These are phyloP conservation scores for Phytopythium montanum DNA, from an alignment of 352 stramenopile species.

Conservation along the genomic window DNA sequence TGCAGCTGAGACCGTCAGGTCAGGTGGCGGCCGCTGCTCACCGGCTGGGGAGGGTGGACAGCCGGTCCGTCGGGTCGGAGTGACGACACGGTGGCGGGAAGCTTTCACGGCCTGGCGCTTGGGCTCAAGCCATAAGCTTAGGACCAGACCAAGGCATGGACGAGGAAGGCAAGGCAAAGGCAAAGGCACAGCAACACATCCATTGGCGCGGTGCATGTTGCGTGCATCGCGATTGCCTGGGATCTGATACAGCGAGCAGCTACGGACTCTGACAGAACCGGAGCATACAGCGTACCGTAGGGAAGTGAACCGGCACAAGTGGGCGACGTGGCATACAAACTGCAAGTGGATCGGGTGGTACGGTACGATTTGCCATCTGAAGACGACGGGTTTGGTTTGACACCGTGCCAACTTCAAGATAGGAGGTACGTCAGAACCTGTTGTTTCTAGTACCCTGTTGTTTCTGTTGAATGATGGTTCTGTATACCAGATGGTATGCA, in stretches of 20 bases:
- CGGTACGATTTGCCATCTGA: not conserved
- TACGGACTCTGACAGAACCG: not conserved
- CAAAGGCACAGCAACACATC: not conserved
- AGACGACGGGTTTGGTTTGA: constrained; percentile 3
- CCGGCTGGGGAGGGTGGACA: not conserved
- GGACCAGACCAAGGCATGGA: no score
- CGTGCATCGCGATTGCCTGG: not conserved
- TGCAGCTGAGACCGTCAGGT: not conserved
- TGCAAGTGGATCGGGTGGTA: not conserved
- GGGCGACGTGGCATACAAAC: not conserved
- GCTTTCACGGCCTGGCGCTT: not conserved
- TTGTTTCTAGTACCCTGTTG: not conserved
- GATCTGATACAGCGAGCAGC: not conserved
- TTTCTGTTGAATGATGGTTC: not conserved
- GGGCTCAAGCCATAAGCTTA: not conserved
- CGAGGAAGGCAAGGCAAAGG: no score
- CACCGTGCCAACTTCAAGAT: not conserved
- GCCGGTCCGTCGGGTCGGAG: no score
- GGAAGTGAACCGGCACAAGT: not conserved
- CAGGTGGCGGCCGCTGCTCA: no score
- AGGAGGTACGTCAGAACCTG: not conserved
- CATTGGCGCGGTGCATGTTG: not conserved
- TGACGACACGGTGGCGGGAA: constrained; percentile 1
- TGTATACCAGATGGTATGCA: not conserved
- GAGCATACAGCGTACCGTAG: not conserved